Evolutionary conservation across 2,329 filamentous ascomycete genomes (phyloP), one percentile per base, ranked within the genome.

Genomic region (Aspergillus uvarum): DNA sequence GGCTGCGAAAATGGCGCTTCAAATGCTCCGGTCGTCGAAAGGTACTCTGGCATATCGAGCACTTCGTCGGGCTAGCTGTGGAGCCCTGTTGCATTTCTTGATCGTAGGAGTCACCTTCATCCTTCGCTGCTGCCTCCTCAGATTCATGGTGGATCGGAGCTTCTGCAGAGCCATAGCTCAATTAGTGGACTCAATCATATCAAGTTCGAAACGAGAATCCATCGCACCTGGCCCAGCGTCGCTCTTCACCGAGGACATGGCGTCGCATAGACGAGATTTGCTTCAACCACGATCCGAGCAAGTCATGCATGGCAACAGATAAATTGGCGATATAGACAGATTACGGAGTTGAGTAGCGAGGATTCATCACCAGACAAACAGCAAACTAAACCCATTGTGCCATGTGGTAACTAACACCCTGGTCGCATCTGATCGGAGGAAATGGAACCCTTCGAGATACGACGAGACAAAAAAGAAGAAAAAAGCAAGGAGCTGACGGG

Each of bases 1-100:
- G 76, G 51, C 73, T 76, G 56, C 74, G 74, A 51, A 76, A 60
- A 65, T 79, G 76, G 24, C 76, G 74, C 64, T 76, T 79, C 44
- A 79, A 61, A 64, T 78, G 76, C 60, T 79, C 76, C 7, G 73
- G 74, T 61, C 76, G 69, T 59, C 72, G 67, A 56, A 79, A 79
- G 12, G 67, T 73, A 51, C 70, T 76, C 56, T 71, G 65, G 59
- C 76, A 79, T 32, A 75, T 67, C 2, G 69, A 68, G 56, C 74
- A 77, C 64, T 70, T 68, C 10, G 71, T 66, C 54, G 69, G 68
- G 6, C 69, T 66, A 11, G 64, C 35, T 35, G 55, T 58, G 19
- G 56, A 62, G 58, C 42, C 58, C 24, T 58, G 56, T 31, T 61
- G 62, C 14, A 47, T 44, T 47, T 66, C 61, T 38, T 55, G 60